Conservation (phyloP, 345 rosid species). For the Triadica sebifera region DNA sequence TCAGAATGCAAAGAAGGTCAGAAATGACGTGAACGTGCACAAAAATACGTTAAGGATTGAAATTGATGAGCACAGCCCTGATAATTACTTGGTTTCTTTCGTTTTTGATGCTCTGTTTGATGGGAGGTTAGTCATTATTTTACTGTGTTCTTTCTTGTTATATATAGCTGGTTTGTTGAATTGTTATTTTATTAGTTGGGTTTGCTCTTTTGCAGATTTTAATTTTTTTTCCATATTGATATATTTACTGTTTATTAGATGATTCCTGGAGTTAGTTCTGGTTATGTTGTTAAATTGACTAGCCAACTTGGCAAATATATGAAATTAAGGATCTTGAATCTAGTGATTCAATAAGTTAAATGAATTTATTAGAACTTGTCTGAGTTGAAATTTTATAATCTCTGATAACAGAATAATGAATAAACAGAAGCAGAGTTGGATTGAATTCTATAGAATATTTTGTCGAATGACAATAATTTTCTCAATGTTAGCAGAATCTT, state of each 20-base stretch:
- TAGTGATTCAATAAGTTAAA: not conserved
- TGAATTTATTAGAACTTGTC: not conserved
- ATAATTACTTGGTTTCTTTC: conserved; percentile 73
- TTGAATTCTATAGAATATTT: not conserved
- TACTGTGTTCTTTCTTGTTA: not conserved
- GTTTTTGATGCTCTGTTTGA: conserved; percentile 79
- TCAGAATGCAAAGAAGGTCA: conserved; percentile 82
- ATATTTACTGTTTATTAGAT: conserved; percentile 7
- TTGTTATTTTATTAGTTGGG: not conserved
- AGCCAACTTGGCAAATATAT: not conserved
- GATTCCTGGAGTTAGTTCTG: conserved; percentile 7
- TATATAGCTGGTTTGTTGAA: not conserved
- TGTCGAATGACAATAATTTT: not conserved
- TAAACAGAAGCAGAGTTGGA: not conserved
- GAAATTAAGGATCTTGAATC: conserved; percentile 17
- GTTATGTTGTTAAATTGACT: conserved; percentile 3
- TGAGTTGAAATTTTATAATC: not conserved
- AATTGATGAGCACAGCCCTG: conserved; percentile 66
- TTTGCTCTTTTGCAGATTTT: not conserved
- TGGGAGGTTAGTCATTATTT: conserved; percentile 57
- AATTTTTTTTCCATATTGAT: not conserved
- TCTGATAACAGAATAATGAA: not conserved
- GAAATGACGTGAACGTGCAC: conserved; percentile 85
- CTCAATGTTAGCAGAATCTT: not conserved
- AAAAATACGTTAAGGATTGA: conserved; percentile 69